Conservation (phyloP, 495 filamentous ascomycete species). For the Bryoglossum gracile region DNA sequence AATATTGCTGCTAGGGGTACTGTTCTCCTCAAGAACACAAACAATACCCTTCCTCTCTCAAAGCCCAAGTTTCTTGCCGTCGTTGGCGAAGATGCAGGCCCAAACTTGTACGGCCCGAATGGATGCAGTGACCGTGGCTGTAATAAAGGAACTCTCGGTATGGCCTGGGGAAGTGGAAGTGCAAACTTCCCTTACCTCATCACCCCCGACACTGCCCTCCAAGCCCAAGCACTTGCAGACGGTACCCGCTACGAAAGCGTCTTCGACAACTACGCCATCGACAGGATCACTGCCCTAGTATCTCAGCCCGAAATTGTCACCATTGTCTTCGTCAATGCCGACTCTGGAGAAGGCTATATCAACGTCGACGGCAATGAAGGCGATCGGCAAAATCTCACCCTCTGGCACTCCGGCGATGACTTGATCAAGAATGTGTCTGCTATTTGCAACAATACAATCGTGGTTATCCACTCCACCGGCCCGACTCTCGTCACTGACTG, state of each 20-base stretch:
- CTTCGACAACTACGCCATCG: conserved; percentile 63
- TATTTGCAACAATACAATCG: conserved; percentile 83
- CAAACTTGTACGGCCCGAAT: conserved; percentile 71
- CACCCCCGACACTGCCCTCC: conserved; percentile 79
- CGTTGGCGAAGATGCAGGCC: conserved; percentile 77
- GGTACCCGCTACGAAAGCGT: conserved; percentile 63
- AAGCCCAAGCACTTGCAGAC: conserved; percentile 58
- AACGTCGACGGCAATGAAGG: conserved; percentile 77
- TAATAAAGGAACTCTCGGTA: conserved; percentile 76
- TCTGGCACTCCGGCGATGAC: conserved; percentile 76
- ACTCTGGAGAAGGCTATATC: conserved; percentile 85
- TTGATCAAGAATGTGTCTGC: conserved; percentile 75
- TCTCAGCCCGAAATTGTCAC: conserved; percentile 56
- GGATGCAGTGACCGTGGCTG: conserved; percentile 77
- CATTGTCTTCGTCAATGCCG: conserved; percentile 84
- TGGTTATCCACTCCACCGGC: conserved; percentile 81
- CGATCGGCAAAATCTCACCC: conserved; percentile 87
- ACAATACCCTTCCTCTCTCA: conserved; percentile 65
- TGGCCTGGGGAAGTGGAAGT: conserved; percentile 90
- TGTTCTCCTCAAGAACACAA: conserved; percentile 84
- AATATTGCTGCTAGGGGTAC: conserved; percentile 67
- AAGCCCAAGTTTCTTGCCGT: conserved; percentile 70
- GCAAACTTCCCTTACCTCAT: conserved; percentile 86
- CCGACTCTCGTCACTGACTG: conserved; percentile 74
- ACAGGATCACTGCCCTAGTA: conserved; percentile 52